A percentile compares a stretch with the other conserved stretches of the same genome.
Conservation (phyloP, 768 basidiomycete species). For the Tylopilus rubrobrunneus region DNA sequence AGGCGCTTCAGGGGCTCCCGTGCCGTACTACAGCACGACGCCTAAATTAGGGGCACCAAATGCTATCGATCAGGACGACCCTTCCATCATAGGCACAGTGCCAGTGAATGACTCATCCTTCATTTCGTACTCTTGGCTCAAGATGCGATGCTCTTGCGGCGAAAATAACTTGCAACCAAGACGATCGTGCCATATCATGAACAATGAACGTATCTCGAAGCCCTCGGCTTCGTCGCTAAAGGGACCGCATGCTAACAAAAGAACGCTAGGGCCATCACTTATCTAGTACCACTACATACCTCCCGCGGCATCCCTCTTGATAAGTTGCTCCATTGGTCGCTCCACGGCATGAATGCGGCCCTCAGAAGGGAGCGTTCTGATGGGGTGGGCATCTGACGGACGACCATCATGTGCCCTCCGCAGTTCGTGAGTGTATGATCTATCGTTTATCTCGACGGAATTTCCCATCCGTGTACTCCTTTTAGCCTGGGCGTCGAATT, state of each 20-base stretch:
- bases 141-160: not conserved
- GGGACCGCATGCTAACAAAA: not conserved
- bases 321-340: slow-evolving; percentile 10
- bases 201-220: not conserved
- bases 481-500: slow-evolving; percentile 6
- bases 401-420: not conserved
- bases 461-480: slow-evolving; percentile 1
- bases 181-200: not conserved
- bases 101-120: not conserved
- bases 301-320: slow-evolving; percentile 4
- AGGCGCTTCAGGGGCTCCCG: too few species aligned
- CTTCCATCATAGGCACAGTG: too few species aligned
- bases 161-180: not conserved
- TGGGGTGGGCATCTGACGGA: not conserved
- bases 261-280: not conserved
- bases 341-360: not conserved
- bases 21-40: too few species aligned
- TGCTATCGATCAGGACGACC: too few species aligned
- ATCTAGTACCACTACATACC: not conserved
- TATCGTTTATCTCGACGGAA: not conserved
- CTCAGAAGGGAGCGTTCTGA: not conserved
- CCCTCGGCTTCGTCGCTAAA: not conserved
- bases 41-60: too few species aligned
- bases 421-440: not conserved
- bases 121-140: not conserved